phyloP scores from a whole-genome alignment of 257 asterid species.

The Prunella vulgaris region DNA sequence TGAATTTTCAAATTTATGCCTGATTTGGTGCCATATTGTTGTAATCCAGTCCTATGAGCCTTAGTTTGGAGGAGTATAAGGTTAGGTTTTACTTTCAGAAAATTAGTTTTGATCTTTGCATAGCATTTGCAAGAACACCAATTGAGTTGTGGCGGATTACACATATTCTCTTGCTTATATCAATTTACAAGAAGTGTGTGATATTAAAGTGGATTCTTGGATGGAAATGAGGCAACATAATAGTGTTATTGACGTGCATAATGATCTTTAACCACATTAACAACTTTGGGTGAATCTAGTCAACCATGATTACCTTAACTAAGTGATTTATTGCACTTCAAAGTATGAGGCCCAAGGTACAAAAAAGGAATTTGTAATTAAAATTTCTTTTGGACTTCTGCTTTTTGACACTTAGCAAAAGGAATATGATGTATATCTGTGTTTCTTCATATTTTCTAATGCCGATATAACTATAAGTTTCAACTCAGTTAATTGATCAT shows the following conservation, averaged over 20 bases:
- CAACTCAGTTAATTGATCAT: no score
- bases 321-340: neutral
- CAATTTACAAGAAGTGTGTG: neutral
- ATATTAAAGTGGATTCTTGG: neutral
- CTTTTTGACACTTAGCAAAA: neutral
- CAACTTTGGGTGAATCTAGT: neutral
- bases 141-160: neutral
- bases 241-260: neutral
- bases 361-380: neutral
- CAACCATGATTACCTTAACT: slow-evolving; percentile 7
- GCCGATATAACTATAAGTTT: no score
- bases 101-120: neutral
- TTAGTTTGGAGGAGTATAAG: neutral
- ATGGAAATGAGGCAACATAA: neutral
- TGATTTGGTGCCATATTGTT: neutral
- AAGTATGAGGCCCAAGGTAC: neutral
- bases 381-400: neutral
- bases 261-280: slow-evolving; percentile 14
- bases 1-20: slow-evolving; percentile 15
- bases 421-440: neutral
- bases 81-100: no score
- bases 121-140: neutral
- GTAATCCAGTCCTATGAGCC: neutral
- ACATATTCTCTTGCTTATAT: neutral
- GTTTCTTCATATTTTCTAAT: neutral